Base-by-base conservation (phyloP, 140 eudicot genomes). In the Ambrosia hybrid region DNA sequence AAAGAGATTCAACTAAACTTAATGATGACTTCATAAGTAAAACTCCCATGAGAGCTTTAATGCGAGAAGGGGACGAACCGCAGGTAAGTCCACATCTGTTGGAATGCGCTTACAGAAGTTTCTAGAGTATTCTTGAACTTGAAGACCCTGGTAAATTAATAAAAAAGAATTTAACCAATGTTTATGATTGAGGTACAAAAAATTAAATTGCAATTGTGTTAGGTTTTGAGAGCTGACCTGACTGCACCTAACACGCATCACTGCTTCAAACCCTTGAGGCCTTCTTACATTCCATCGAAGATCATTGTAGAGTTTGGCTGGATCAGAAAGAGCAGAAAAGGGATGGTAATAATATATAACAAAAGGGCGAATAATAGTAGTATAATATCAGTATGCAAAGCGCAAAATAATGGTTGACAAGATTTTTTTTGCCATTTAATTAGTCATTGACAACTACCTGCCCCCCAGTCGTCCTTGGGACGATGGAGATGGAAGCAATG, bases 211-310 rank as follows among this genome's bases (percentile, higher is more conserved):
- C 15, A 57, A 48, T 14, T 51, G 64, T 77, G 67, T 38, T 38
- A 36, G 80, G 69, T 60, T 46, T 7, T 16, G 38, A 51, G 55
- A 65, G 67, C 70, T 73, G 36, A 87, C 98, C 92, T 90, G 96
- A 81, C 99, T 94, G 76, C 92, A 80, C 80, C 99, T 85, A 51
- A 94, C 97, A 53, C 99, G 99, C 99, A 94, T 94, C 68, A 94
- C 99, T 41, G 99, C 99, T 82, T 94, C 99, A 84, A 90, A 90
- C 16, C 99, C 99, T 84, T 94, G 99, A 51, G 99, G 99, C 80
- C 99, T 90, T 26, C 96, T 88, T 51, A 94, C 84, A 68, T 94
- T 94, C 99, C 99, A 94, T 71, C 99, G 89, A 74, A 94, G 96
- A 86, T 94, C 99, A 78, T 94, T 94, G 84, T 88, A 90, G 36